Base-by-base conservation (phyloP, 2,329 filamentous ascomycete genomes). In the Sphaerulina vaccinii region DNA sequence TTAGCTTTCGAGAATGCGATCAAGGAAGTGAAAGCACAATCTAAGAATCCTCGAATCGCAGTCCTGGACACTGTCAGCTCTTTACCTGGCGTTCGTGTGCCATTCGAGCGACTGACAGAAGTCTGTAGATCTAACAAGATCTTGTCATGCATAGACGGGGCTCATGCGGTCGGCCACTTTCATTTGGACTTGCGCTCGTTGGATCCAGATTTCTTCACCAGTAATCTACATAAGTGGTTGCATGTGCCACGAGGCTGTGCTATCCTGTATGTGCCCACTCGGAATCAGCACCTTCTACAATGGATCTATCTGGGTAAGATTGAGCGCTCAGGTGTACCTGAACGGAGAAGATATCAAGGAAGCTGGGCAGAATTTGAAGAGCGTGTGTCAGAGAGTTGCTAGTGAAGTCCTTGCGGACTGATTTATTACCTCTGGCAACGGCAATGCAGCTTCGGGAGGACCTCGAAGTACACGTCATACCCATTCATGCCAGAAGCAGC, bases 191-290 rank as follows among this genome's bases (percentile, higher is more conserved):
- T 96, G 8, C 57, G 66, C 0, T 68, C 71, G 7, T 72, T 90
- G 2, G 81, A 90, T 56, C 84, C 89, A 0, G 91, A 96, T 69
- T 96, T 95, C 72, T 88, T 95, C 64, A 79, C 91, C 8, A 86
- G 79, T 51, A 96, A 96, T 68, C 88, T 84, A 61, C 88, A 95
- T 74, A 95, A 95, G 67, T 96, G 91, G 91, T 81, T 96, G 7
- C 85, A 83, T 64, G 81, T 82, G 0, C 91, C 91, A 1, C 83
- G n/a, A n/a, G n/a, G n/a, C n/a, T n/a, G n/a, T n/a, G n/a, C n/a
- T n/a, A n/a, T n/a, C n/a, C n/a, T n/a, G n/a, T n/a, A n/a, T n/a
- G n/a, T n/a, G n/a, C n/a, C n/a, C n/a, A n/a, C n/a, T n/a, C n/a
- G n/a, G n/a, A 90, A 95, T 68, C 91, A 96, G 68, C 73, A 76